A percentile compares a stretch with the other conserved stretches of the same genome.
phyloP scores from a whole-genome alignment of 2,329 filamentous ascomycete species.

The Xylariaceae sp. region DNA sequence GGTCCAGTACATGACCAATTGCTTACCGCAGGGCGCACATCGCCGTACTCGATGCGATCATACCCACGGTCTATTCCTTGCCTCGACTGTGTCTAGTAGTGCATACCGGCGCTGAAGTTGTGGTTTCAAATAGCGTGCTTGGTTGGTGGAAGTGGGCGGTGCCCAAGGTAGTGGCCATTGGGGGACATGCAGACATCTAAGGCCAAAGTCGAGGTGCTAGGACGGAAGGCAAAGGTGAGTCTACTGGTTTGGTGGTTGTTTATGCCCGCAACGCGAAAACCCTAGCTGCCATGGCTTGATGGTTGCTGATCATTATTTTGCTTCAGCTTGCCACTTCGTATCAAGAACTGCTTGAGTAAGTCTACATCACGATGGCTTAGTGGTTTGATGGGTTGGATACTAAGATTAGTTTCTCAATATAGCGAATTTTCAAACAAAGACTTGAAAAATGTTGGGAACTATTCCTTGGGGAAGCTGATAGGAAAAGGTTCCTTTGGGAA shows the following conservation, averaged over 20 bases:
- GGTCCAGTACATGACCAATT: conserved; percentile 3
- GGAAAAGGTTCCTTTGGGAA: conserved; percentile 99
- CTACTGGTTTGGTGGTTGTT: background rate
- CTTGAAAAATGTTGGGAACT: conserved; percentile 91
- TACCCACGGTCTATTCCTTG: background rate
- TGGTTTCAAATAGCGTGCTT: background rate
- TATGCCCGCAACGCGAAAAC: background rate
- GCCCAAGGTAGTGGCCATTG: conserved; percentile 27
- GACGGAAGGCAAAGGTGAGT: conserved; percentile 44
- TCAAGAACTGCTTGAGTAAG: conserved; percentile 92
- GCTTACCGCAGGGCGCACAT: background rate
- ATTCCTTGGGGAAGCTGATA: conserved; percentile 87
- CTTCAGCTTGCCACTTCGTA: conserved; percentile 92
- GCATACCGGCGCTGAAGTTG: background rate
- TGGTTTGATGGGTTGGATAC: conserved; percentile 15
- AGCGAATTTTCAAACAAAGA: conserved; percentile 96
- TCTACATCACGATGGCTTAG: conserved; percentile 24
- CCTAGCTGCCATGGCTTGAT: background rate
- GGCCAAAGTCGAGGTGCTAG: conserved; percentile 54
- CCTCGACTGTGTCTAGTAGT: background rate
- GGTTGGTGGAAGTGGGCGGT: conserved; percentile 32
- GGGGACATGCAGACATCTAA: conserved; percentile 48
- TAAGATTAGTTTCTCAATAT: conserved; percentile 24
- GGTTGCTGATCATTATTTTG: conserved; percentile 18
- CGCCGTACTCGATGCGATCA: conserved; percentile 16